phyloP scores from a whole-genome alignment of 2,329 filamentous ascomycete species.

The Lasiodiplodia theobromae region DNA sequence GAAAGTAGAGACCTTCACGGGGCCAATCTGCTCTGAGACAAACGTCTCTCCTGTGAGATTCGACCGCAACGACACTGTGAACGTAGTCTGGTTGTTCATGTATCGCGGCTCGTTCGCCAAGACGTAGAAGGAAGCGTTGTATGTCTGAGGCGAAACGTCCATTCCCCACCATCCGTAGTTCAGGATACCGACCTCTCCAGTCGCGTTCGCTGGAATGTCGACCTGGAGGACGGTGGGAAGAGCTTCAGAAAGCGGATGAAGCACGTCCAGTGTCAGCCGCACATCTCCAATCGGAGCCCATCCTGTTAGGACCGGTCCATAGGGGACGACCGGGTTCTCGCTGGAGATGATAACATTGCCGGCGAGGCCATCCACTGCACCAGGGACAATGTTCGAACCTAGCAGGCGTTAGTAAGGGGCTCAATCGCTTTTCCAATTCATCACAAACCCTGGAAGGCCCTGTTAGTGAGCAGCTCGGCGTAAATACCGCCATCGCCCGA shows the following conservation, averaged over 20 bases:
- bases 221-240: slow-evolving; percentile 54
- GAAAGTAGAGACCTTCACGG: slow-evolving; percentile 35
- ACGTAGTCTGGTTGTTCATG: slow-evolving; percentile 42
- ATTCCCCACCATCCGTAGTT: slow-evolving; percentile 63
- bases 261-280: slow-evolving; percentile 46
- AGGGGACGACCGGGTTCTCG: slow-evolving; percentile 41
- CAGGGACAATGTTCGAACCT: slow-evolving; percentile 36
- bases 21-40: slow-evolving; percentile 41
- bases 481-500: slow-evolving; percentile 77
- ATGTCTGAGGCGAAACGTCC: slow-evolving; percentile 56
- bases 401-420: not conserved
- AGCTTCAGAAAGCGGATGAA: slow-evolving; percentile 54
- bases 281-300: slow-evolving; percentile 45
- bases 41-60: slow-evolving; percentile 53
- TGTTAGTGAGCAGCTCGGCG: slow-evolving; percentile 73
- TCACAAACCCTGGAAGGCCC: slow-evolving; percentile 67
- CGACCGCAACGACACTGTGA: slow-evolving; percentile 50
- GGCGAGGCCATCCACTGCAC: slow-evolving; percentile 33
- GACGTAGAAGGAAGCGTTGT: slow-evolving; percentile 60
- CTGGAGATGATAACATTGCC: slow-evolving; percentile 36
- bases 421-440: not conserved
- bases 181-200: slow-evolving; percentile 54
- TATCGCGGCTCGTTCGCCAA: slow-evolving; percentile 45
- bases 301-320: slow-evolving; percentile 37
- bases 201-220: slow-evolving; percentile 44